A percentile compares a stretch with the other conserved stretches of the same genome.
Conservation (phyloP, 139 green algal genomes). For the Volvox reticuliferus region DNA sequence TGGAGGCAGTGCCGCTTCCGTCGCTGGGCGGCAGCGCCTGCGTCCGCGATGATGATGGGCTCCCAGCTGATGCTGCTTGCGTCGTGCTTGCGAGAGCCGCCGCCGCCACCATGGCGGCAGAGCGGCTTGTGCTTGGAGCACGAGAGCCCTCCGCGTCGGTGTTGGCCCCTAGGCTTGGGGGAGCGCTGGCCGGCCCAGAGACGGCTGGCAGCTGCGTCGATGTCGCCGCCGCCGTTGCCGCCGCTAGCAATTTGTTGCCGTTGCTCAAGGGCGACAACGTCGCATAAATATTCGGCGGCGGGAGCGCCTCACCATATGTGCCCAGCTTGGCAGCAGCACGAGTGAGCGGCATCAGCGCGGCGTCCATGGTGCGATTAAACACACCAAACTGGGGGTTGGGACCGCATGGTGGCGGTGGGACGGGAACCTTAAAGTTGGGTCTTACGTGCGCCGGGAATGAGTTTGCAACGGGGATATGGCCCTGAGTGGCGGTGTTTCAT, state of each 20-base stretch:
- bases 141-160: background rate
- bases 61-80: background rate
- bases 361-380: conserved; percentile 16
- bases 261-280: background rate
- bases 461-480: no score
- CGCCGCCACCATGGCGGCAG: conserved; percentile 9
- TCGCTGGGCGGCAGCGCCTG: background rate
- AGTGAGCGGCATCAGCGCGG: conserved; percentile 17
- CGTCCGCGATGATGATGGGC: no score
- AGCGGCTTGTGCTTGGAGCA: background rate
- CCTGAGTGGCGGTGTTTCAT: no score
- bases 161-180: background rate
- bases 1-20: background rate
- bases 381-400: conserved; percentile 7
- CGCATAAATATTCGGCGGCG: conserved; percentile 2
- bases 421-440: no score
- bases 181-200: background rate
- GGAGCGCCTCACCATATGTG: conserved; percentile 27
- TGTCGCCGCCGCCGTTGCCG: background rate
- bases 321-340: conserved; percentile 39
- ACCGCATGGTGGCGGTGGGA: no score
- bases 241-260: no score
- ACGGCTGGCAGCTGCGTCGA: background rate
- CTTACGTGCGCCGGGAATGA: no score
- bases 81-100: background rate